phyloP scores from a whole-genome alignment of 2,329 filamentous ascomycete genomes.

The Curvularia eragrostidis region DNA sequence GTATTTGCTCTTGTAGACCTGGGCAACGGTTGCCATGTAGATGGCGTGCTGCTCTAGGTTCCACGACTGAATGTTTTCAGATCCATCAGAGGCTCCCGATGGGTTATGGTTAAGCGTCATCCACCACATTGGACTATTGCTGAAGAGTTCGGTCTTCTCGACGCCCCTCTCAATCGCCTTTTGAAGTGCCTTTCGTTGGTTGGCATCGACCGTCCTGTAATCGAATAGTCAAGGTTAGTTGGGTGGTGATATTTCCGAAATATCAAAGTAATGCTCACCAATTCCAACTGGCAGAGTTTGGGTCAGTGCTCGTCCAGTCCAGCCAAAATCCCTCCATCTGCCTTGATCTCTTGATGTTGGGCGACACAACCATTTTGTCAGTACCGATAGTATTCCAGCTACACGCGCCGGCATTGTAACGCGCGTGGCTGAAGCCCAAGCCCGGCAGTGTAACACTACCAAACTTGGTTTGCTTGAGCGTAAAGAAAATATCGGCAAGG shows the following conservation, averaged over 20 bases:
- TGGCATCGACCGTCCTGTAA: conserved; percentile 12
- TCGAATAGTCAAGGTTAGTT: neutral
- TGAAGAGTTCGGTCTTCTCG: conserved; percentile 11
- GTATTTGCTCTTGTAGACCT: conserved; percentile 13
- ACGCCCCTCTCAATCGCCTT: conserved; percentile 16
- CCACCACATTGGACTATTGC: conserved; percentile 18
- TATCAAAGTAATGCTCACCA: neutral
- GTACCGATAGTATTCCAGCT: conserved; percentile 14
- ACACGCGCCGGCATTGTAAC: conserved; percentile 17
- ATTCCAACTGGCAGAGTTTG: conserved; percentile 10
- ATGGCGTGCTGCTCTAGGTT: conserved; percentile 17
- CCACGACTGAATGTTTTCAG: conserved; percentile 18
- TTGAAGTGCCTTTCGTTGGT: conserved; percentile 13
- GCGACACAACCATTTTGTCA: conserved; percentile 11
- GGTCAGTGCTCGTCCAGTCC: conserved; percentile 12
- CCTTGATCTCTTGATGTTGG: conserved; percentile 15
- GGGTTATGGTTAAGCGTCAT: conserved; percentile 15
- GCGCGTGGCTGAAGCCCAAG: conserved; percentile 14
- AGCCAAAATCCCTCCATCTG: conserved; percentile 19
- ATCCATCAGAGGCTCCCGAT: conserved; percentile 9
- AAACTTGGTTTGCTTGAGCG: conserved; percentile 8
- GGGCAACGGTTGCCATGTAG: conserved; percentile 15
- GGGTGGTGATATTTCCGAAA: no score
- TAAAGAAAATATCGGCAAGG: conserved; percentile 16
- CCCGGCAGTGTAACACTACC: conserved; percentile 11